Evolutionary conservation across 441 rosid genomes (phyloP).

Genomic region (Omphalea diandra): DNA sequence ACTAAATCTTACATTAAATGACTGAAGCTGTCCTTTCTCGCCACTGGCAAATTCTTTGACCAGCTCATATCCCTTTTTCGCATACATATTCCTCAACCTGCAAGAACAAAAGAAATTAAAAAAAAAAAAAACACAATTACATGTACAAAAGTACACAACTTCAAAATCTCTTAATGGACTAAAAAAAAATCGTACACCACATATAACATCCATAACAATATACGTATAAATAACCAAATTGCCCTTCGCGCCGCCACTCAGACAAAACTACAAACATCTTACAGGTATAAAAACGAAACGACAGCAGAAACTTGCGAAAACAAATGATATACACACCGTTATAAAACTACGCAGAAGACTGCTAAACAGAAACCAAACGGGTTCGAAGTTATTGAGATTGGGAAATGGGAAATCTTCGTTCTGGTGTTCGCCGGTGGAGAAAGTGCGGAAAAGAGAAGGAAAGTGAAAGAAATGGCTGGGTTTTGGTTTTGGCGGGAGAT

Average conservation of each 20-base stretch:
- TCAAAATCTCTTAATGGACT: neutral
- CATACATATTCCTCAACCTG: slow-evolving; percentile 49
- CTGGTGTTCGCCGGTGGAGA: slow-evolving; percentile 7
- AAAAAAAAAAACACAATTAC: neutral
- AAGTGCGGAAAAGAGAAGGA: slow-evolving; percentile 6
- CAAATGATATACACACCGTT: neutral
- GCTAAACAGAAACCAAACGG: too few relatives aligned
- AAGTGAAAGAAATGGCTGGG: neutral
- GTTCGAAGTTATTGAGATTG: too few relatives aligned
- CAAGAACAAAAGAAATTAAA: neutral
- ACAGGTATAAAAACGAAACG: neutral
- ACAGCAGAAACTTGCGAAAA: neutral
- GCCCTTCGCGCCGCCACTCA: neutral
- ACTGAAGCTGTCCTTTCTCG: slow-evolving; percentile 72
- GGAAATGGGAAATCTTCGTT: neutral
- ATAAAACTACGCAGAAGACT: neutral
- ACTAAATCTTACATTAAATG: slow-evolving; percentile 53
- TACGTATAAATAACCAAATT: neutral
- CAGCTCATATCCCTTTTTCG: slow-evolving; percentile 71
- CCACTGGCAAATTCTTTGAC: slow-evolving; percentile 60
- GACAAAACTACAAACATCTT: slow-evolving; percentile 1
- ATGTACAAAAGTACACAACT: neutral
- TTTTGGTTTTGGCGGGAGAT: slow-evolving; percentile 19
- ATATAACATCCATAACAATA: neutral
- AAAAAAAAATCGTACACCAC: neutral